Base-by-base conservation (phyloP, 2,329 filamentous ascomycete genomes). In the Alternaria postmessia region DNA sequence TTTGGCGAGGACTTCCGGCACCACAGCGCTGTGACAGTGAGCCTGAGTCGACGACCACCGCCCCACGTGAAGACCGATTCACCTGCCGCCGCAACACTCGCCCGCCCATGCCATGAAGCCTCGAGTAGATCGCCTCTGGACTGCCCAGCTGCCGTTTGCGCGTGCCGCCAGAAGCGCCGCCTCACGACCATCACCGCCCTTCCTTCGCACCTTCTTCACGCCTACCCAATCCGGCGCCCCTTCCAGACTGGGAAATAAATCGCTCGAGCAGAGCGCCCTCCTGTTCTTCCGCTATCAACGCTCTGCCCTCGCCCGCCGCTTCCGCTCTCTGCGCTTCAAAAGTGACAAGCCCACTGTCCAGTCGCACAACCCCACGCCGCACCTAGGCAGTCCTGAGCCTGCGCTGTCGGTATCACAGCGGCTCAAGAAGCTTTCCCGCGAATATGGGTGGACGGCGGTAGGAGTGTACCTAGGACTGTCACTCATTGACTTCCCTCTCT, bases 391-490 rank as follows among this genome's bases (percentile, higher is more conserved):
- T 54, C 78, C 78, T 22, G 72, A 78, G 30, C 75, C 78, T 7
- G 66, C 82, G 9, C 79, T 82, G 12, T 87, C 88, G 7, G 78
- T 95, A 42, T 89, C 89, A 2, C 88, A 88, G 64, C 86, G 90
- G 26, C 82, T 98, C 75, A 93, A 90, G 79, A 93, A 92, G 75
- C 86, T 99, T 46, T 93, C 91, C 3, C 89, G 90, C 65, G 94
- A 98, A 78, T 99, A 99, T 78, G 95, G 95, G 41, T 98, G 94
- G 93, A 87, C 91, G 4, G 94, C 94, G 1, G 80, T 97, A 5
- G 94, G 93, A n/a, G 92, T 99, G 14, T 99, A 99, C 79, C 79
- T 97, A 11, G 84, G 84, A 1, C 81, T 99, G 55, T 94, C 91
- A 42, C 90, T 91, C 38, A 81, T 97, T 52, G 95, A 99, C 80